phyloP scores from a whole-genome alignment of 2,329 filamentous ascomycete genomes.

The Metarhizium humberi region DNA sequence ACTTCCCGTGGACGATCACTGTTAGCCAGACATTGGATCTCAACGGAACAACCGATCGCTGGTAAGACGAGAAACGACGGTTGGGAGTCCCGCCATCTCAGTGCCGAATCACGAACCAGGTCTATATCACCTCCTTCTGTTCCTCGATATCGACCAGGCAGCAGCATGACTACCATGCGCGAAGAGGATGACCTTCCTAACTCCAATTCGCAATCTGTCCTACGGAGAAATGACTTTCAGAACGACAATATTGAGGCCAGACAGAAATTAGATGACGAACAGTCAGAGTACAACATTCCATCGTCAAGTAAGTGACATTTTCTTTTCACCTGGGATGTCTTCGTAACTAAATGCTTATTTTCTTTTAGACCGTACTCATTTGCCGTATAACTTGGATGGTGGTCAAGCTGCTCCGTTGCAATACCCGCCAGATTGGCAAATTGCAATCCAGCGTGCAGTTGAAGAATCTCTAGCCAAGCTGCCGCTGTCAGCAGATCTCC shows the following conservation, averaged over 20 bases:
- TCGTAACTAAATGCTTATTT: background rate
- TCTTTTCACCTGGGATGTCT: background rate
- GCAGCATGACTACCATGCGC: background rate
- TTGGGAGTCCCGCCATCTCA: constrained; percentile 2
- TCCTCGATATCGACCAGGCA: constrained; percentile 6
- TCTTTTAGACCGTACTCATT: background rate
- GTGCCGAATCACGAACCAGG: background rate
- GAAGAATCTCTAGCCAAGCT: constrained; percentile 7
- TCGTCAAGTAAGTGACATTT: background rate
- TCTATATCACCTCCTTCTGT: constrained; percentile 8
- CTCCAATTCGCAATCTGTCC: background rate
- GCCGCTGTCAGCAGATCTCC: constrained; percentile 3
- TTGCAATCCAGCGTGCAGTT: constrained; percentile 4
- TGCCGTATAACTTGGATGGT: background rate
- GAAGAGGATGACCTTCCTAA: background rate
- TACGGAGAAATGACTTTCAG: background rate
- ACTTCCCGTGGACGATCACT: background rate
- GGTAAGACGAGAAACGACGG: background rate
- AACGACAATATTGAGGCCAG: background rate
- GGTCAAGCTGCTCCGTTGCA: background rate
- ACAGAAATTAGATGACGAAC: background rate
- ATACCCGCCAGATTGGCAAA: constrained; percentile 3
- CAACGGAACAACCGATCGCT: background rate
- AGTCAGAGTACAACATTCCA: background rate
- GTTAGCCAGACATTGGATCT: background rate